Base-by-base conservation (phyloP, 202 grass and related monocot genomes). In the Tripidium arundinaceum region DNA sequence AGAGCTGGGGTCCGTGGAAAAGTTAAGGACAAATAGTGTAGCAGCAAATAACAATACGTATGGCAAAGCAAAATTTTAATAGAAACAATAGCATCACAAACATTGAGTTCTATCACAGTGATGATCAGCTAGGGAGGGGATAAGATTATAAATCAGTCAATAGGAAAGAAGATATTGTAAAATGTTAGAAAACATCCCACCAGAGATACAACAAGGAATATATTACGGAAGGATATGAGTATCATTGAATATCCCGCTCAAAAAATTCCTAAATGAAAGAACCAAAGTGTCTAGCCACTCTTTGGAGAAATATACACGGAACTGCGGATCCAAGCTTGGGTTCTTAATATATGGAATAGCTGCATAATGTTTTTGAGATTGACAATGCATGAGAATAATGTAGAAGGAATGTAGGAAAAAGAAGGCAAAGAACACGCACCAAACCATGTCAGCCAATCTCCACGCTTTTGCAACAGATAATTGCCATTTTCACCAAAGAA, bases 261-360 rank as follows among this genome's bases (percentile, higher is more conserved):
- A 84, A 65, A 94, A 98, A 73, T 98, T 98, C 34, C 83, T 82
- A 74, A 98, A 94, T 50, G 94, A 98, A 21, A 87, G 86, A 94
- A 85, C 25, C 89, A 98, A 84, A 63, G 90, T 85, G 66, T 98
- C 89, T 43, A 81, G 80, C 94, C 94, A 98, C 82, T 98, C 94
- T 86, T 98, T 98, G 63, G 94, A 98, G 81, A 92, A 98, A 86
- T 98, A 98, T 36, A 92, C 84, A 72, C 85, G 87, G 75, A 98
- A 98, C 36, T 98, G 94, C 26, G 94, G 90, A 87, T 98, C 94
- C 88, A 94, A 78, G 76, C 76, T 86, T 81, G 94, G 94, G 64
- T 82, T 92, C 70, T 89, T 89, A 74, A 94, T 81, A 86, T 94
- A 98, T 22, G 94, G 90, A 87, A 92, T 92, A 90, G 89, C 94